Percentiles rank a stretch among this genome's conserved stretches.
These are phyloP conservation scores for Simmondsia chinensis DNA, from an alignment of 148 eudicot genomes.

Conservation along the genomic window DNA sequence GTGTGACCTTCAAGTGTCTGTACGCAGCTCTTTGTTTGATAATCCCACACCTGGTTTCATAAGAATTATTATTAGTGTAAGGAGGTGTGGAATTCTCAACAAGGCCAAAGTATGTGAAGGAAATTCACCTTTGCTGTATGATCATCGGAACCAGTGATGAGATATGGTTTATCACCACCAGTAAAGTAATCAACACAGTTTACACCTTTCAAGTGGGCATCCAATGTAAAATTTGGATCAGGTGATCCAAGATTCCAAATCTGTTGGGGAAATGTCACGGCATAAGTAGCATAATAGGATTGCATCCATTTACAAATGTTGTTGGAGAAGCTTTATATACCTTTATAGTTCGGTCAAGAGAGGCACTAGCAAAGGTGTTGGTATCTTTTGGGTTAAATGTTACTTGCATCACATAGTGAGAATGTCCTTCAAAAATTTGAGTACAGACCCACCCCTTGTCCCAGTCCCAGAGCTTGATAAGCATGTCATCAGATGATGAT, in stretches of 20 bases:
- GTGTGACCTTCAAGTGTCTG: conserved; percentile 80
- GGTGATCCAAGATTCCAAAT: conserved; percentile 79
- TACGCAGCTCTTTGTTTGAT: conserved; percentile 56
- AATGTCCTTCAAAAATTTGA: conserved; percentile 72
- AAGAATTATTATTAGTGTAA: background rate
- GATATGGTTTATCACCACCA: conserved; percentile 57
- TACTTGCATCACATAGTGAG: conserved; percentile 89
- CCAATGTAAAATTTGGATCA: conserved; percentile 57
- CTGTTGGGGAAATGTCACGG: conserved; percentile 16
- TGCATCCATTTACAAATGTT: background rate
- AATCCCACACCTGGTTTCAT: conserved; percentile 66
- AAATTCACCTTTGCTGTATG: conserved; percentile 56
- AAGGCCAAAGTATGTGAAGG: background rate
- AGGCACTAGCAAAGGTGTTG: conserved; percentile 69
- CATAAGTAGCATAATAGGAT: background rate
- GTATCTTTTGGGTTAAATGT: conserved; percentile 64
- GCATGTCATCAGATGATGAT: conserved; percentile 73
- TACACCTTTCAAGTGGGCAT: conserved; percentile 75
- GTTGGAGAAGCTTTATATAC: conserved; percentile 16
- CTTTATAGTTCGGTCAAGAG: conserved; percentile 75
- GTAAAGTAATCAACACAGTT: conserved; percentile 75
- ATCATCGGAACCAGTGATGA: conserved; percentile 80
- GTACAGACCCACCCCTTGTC: conserved; percentile 75
- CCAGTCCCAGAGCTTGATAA: conserved; percentile 91
- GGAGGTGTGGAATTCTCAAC: background rate